phyloP scores from a whole-genome alignment of 768 basidiomycete species.

The Leccinum longicurvipes region DNA sequence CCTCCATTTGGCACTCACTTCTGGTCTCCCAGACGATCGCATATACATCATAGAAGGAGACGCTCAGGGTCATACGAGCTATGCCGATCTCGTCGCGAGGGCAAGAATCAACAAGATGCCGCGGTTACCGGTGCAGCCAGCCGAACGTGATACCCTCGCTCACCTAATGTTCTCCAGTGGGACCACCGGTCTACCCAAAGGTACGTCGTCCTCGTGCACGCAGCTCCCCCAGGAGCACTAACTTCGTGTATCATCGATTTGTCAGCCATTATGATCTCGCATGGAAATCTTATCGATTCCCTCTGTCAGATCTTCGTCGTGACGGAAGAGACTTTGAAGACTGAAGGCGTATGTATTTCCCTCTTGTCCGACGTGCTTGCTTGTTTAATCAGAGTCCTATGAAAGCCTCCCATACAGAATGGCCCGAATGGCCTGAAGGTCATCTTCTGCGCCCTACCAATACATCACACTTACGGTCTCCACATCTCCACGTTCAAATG shows the following conservation, averaged over 20 bases:
- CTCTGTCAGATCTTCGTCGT: constrained; percentile 38
- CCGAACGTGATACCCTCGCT: constrained; percentile 52
- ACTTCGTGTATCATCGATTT: constrained; percentile 1
- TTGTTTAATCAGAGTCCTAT: not conserved
- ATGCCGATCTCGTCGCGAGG: constrained; percentile 42
- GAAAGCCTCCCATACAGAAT: constrained; percentile 37
- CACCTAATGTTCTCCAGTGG: constrained; percentile 78
- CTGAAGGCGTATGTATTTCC: constrained; percentile 36
- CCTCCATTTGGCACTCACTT: constrained; percentile 41
- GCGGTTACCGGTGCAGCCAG: constrained; percentile 42
- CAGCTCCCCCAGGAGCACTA: not conserved
- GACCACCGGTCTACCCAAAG: constrained; percentile 75
- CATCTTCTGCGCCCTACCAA: constrained; percentile 56
- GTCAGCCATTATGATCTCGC: constrained; percentile 70
- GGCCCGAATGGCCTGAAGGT: constrained; percentile 47
- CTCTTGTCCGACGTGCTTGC: not conserved
- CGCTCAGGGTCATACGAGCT: constrained; percentile 38
- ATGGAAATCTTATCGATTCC: constrained; percentile 55
- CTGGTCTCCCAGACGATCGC: constrained; percentile 35
- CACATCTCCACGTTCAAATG: constrained; percentile 48
- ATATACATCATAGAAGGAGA: constrained; percentile 51
- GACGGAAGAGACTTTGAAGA: constrained; percentile 28
- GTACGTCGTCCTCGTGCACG: constrained; percentile 29
- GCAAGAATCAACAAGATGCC: constrained; percentile 38
- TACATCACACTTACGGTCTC: constrained; percentile 68